Evolutionary conservation across 2,329 filamentous ascomycete species (phyloP).

Genomic region (Verticillium albo-atrum): DNA sequence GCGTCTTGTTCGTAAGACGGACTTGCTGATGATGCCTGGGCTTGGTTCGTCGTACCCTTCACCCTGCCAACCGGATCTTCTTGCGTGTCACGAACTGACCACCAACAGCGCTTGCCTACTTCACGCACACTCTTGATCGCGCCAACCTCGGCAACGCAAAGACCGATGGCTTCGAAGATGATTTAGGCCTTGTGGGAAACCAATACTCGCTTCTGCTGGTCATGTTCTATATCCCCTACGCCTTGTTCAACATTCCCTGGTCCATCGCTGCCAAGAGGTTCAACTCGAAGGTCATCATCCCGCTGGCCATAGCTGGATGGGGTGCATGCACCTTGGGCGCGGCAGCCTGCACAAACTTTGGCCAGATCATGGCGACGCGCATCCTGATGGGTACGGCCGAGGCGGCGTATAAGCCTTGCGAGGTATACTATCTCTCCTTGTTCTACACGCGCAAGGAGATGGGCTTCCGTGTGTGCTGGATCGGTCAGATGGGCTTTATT

Average conservation of each 20-base stretch:
- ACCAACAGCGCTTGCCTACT: not conserved
- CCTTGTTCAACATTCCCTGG: constrained; percentile 18
- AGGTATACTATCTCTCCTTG: constrained; percentile 48
- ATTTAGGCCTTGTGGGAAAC: constrained; percentile 3
- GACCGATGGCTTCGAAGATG: constrained; percentile 3
- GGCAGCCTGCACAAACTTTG: constrained; percentile 35
- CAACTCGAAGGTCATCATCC: constrained; percentile 20
- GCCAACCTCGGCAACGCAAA: constrained; percentile 1
- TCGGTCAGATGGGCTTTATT: not conserved
- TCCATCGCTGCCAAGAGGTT: constrained; percentile 18
- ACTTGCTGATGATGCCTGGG: not conserved
- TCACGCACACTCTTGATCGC: constrained; percentile 2
- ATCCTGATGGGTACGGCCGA: constrained; percentile 44
- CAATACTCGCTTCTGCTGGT: constrained; percentile 20
- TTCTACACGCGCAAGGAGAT: constrained; percentile 45
- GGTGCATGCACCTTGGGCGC: constrained; percentile 17
- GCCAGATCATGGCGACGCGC: constrained; percentile 41
- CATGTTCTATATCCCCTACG: constrained; percentile 26
- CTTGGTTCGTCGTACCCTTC: not conserved
- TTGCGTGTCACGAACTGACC: too few species aligned
- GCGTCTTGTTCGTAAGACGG: not conserved
- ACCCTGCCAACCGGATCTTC: too few species aligned
- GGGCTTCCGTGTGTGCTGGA: constrained; percentile 26
- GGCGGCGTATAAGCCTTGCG: constrained; percentile 50
- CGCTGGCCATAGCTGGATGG: constrained; percentile 19